Conservation (phyloP, 225 moss, liverwort and hornwort species). For the Pleurozium schreberi region DNA sequence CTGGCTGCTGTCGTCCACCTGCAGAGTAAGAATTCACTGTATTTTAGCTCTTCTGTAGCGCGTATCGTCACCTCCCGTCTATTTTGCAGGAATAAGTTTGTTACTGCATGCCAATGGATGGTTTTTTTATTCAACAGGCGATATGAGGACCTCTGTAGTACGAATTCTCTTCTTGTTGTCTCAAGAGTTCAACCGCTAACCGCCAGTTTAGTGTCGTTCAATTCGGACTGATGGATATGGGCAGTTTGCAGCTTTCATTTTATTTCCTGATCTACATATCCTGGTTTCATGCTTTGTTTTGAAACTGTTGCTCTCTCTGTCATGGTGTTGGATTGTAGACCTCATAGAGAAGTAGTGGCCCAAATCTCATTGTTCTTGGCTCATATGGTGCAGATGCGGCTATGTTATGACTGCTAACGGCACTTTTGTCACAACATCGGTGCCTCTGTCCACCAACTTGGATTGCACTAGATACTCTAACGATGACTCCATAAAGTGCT, state of each 20-base stretch:
- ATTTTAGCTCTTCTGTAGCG: not conserved
- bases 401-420: conserved; percentile 2
- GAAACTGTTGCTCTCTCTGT: not conserved
- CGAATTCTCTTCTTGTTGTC: not conserved
- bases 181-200: not conserved
- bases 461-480: conserved; percentile 34
- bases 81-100: not conserved
- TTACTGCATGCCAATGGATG: not conserved
- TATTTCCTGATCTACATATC: not conserved
- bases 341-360: not conserved
- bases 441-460: conserved; percentile 9
- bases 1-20: conserved; percentile 50
- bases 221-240: not conserved
- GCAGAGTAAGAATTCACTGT: conserved; percentile 19
- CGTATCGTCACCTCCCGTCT: not conserved
- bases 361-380: not conserved
- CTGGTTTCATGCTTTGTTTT: not conserved
- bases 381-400: conserved; percentile 19
- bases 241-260: not conserved
- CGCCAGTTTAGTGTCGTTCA: not conserved
- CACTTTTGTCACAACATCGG: conserved; percentile 10
- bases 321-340: not conserved
- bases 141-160: not conserved
- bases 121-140: not conserved
- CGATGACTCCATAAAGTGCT: conserved; percentile 30